Percentiles rank a stretch among this genome's conserved stretches.
Conservation (phyloP, 345 rosid genomes). For the Moricandia moricandioides region DNA sequence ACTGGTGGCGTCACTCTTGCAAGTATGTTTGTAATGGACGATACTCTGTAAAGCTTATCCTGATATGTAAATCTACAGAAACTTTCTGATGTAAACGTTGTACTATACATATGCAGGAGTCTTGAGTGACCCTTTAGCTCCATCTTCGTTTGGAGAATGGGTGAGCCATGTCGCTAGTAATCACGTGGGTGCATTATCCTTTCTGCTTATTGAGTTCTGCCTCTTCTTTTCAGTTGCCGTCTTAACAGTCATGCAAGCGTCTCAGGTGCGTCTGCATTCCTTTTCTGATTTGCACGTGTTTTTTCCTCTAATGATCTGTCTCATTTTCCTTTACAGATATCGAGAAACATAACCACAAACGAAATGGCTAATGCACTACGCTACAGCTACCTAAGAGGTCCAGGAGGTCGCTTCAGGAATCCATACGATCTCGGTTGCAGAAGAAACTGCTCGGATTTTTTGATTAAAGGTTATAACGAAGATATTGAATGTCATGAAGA, state of each 20-base stretch:
- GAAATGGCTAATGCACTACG: constrained; percentile 93
- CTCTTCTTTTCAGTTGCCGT: constrained; percentile 81
- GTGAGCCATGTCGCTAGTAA: constrained; percentile 48
- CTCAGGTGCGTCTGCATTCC: constrained; percentile 55
- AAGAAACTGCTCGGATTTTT: constrained; percentile 86
- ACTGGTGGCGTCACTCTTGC: constrained; percentile 83
- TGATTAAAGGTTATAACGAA: constrained; percentile 84
- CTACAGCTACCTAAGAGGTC: constrained; percentile 85
- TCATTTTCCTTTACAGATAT: constrained; percentile 49
- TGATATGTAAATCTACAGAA: constrained; percentile 11
- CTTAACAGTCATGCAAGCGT: constrained; percentile 75
- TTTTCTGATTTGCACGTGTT: constrained; percentile 15
- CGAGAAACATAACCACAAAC: constrained; percentile 89
- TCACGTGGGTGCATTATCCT: constrained; percentile 69
- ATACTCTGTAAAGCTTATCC: constrained; percentile 2
- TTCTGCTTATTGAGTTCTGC: constrained; percentile 64
- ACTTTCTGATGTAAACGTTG: background rate
- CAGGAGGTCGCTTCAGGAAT: constrained; percentile 85
- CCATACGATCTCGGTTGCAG: constrained; percentile 82
- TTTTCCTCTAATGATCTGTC: background rate
- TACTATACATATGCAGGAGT: constrained; percentile 57
- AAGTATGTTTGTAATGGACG: constrained; percentile 50
- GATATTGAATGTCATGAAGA: constrained; percentile 62
- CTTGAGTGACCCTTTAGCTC: constrained; percentile 71
- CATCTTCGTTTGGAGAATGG: constrained; percentile 76